Percentiles rank a stretch among this genome's conserved stretches.
phyloP scores from a whole-genome alignment of 208 protist species.

The Tetramitus jugosus region DNA sequence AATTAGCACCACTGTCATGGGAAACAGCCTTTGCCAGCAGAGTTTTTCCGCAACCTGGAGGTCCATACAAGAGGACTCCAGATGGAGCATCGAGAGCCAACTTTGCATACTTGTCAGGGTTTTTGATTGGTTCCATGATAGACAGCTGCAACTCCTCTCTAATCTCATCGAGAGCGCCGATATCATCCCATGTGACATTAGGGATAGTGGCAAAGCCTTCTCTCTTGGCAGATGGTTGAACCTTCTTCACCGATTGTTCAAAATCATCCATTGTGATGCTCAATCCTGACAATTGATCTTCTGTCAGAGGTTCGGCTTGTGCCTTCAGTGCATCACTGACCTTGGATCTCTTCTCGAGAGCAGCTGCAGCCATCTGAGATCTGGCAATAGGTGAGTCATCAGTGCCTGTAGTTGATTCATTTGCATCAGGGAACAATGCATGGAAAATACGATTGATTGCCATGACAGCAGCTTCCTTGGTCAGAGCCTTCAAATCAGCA shows the following conservation, averaged over 20 bases:
- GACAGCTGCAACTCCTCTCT: conserved; percentile 55
- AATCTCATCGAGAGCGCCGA: conserved; percentile 90
- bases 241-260: conserved; percentile 70
- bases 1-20: conserved; percentile 87
- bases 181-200: conserved; percentile 91
- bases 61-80: conserved; percentile 95
- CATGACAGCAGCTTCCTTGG: conserved; percentile 71
- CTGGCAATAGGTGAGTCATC: not conserved
- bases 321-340: conserved; percentile 26
- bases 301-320: conserved; percentile 29
- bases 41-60: conserved; percentile 93
- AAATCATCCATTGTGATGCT: conserved; percentile 52
- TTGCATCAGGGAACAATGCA: not conserved
- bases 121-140: conserved; percentile 31
- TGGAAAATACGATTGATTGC: conserved; percentile 52
- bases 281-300: conserved; percentile 37
- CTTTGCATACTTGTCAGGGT: conserved; percentile 29
- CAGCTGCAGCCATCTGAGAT: not conserved
- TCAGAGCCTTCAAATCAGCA: conserved; percentile 88
- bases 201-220: conserved; percentile 89
- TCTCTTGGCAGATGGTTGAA: conserved; percentile 92
- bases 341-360: not conserved
- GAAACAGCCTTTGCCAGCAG: conserved; percentile 71
- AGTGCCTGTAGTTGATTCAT: not conserved
- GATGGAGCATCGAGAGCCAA: conserved; percentile 37